Percentiles rank a stretch among this genome's conserved stretches.
These are phyloP conservation scores for Aspergillus ostianus DNA, from an alignment of 495 filamentous ascomycete genomes.

Conservation along the genomic window DNA sequence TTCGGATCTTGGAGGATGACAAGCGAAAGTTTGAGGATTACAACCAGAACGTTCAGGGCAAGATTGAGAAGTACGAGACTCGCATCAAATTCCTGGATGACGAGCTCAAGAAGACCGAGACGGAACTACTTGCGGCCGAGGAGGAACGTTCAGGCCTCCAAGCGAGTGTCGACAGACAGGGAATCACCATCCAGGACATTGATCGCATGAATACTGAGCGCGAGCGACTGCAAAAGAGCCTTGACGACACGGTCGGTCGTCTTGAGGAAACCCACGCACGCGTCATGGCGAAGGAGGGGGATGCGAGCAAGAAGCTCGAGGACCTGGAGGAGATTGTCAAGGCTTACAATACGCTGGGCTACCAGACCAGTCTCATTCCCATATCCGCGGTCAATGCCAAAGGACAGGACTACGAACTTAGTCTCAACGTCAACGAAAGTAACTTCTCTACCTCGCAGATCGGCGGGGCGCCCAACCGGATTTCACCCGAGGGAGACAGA, in stretches of 20 bases:
- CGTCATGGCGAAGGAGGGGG: constrained; percentile 77
- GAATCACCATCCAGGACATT: constrained; percentile 94
- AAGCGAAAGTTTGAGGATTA: constrained; percentile 90
- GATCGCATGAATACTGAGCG: constrained; percentile 97
- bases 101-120: constrained; percentile 73
- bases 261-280: constrained; percentile 81
- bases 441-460: constrained; percentile 76
- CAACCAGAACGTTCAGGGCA: constrained; percentile 73
- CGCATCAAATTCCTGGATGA: constrained; percentile 73
- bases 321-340: constrained; percentile 84
- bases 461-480: constrained; percentile 52
- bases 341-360: constrained; percentile 87
- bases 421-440: constrained; percentile 69
- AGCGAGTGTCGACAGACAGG: constrained; percentile 81
- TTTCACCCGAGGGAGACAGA: constrained; percentile 55
- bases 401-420: constrained; percentile 78
- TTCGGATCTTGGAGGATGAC: constrained; percentile 85
- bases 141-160: constrained; percentile 77
- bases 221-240: constrained; percentile 81
- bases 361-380: constrained; percentile 89
- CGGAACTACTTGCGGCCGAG: constrained; percentile 75
- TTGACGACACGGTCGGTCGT: constrained; percentile 68
- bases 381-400: constrained; percentile 79
- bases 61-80: constrained; percentile 77
- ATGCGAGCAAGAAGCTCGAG: constrained; percentile 79